Base-by-base conservation (phyloP, 2,329 filamentous ascomycete species). In the Xylariales sp. region DNA sequence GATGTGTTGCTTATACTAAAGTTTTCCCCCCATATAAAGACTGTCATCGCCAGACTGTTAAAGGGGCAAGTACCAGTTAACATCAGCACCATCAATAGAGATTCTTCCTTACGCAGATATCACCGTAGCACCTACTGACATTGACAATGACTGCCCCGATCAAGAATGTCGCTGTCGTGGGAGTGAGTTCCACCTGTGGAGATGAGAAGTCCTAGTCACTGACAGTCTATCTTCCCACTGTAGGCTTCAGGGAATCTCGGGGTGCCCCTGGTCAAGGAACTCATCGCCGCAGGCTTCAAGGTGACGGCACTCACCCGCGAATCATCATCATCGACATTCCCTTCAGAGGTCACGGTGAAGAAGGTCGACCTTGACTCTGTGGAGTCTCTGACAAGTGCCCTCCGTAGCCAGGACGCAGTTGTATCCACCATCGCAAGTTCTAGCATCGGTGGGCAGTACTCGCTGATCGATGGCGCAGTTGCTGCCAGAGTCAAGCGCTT, bases 401-500 rank as follows among this genome's bases (percentile, higher is more conserved):
- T 84, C 38, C 51, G 67, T 37, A 76, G 71, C 34, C 71, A 79
- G 43, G 78, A 82, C 46, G 78, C 72, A 1, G 64, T 82, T 18
- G 55, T 83, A 24, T 62, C 64, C 3, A 61, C 68, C 2, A 61
- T 78, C 31, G 60, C 60, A 18, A 53, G 69, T 4, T 4, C 27
- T 1, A 42, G 20, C n/a, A n/a, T 42, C n/a, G 73, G 76, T 46
- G 57, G 59, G 15, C 74, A 78, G 48, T 56, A 59, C 19, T 61
- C 61, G 22, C 60, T 83, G 34, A 69, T 82, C 33, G 74, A 83
- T 32, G 80, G 79, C 2, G 71, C 78, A 27, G 62, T 77, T 24
- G 68, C 68, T 3, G 77, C 78, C 2, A 76, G 79, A 4, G 77
- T 84, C 1, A 66, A 76, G 53, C 69, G 77, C n/a, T 79, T 82